phyloP scores from a whole-genome alignment of 2,329 filamentous ascomycete species.

The Fusarium tjaetaba region DNA sequence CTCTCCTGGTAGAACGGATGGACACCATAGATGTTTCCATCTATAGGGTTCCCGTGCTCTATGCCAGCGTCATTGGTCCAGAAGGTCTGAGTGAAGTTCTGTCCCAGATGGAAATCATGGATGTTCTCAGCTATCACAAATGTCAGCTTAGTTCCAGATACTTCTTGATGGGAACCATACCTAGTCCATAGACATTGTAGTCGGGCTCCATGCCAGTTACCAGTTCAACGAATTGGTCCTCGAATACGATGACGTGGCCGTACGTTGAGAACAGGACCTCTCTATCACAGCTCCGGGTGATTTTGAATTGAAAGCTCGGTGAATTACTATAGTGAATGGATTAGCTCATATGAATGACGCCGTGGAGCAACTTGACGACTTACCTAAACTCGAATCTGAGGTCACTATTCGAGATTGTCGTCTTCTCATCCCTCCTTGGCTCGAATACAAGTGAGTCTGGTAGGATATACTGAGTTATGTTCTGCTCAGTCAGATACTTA shows the following conservation, averaged over 20 bases:
- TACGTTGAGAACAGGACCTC: not conserved
- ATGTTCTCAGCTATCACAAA: not conserved
- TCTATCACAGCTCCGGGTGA: not conserved
- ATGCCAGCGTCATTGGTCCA: not conserved
- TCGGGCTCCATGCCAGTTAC: not conserved
- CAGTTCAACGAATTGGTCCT: not conserved
- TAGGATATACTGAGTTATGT: not conserved
- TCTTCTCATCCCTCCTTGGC: not conserved
- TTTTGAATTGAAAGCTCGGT: not conserved
- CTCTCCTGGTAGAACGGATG: not conserved
- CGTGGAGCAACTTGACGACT: not conserved
- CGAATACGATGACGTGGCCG: not conserved
- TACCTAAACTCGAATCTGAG: not conserved
- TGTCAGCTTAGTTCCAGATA: not conserved
- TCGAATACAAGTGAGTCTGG: not conserved
- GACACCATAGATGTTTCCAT: not conserved
- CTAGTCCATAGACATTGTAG: not conserved
- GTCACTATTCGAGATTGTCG: not conserved
- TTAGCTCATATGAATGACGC: not conserved
- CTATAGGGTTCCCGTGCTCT: not conserved
- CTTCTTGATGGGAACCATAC: fast-evolving
- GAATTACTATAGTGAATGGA: not conserved
- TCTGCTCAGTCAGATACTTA: not conserved
- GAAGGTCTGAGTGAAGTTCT: not conserved
- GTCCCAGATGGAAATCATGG: not conserved